phyloP scores from a whole-genome alignment of 768 basidiomycete species.

The Kwoniella europaea region DNA sequence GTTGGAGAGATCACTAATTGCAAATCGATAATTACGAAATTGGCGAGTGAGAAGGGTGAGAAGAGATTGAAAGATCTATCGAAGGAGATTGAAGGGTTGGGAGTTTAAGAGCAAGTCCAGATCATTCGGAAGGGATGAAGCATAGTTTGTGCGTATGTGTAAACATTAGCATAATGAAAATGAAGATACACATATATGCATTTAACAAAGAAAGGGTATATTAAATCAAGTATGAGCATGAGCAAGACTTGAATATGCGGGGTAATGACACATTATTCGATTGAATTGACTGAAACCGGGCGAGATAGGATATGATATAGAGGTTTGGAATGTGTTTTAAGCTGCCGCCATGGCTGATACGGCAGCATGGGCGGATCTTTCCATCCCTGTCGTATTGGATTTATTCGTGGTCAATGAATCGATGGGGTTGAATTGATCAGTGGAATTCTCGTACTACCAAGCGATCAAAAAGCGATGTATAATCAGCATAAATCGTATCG shows the following conservation, averaged over 20 bases:
- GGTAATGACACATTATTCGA: not conserved
- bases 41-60: conserved; percentile 44
- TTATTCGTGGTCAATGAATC: conserved; percentile 32
- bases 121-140: too few species aligned
- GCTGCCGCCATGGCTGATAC: conserved; percentile 35
- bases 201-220: not conserved
- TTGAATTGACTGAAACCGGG: not conserved
- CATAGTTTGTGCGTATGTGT: too few species aligned
- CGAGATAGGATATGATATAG: not conserved
- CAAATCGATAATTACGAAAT: conserved; percentile 31
- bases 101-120: conserved; percentile 11
- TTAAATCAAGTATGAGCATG: not conserved
- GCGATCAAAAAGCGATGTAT: not conserved
- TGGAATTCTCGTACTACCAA: conserved; percentile 49
- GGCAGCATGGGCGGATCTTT: conserved; percentile 43
- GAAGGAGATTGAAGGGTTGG: conserved; percentile 41
- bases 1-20: conserved; percentile 42
- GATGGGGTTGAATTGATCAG: conserved; percentile 54
- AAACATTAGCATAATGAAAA: too few species aligned
- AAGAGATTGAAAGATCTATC: conserved; percentile 50
- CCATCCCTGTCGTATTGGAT: conserved; percentile 49
- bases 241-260: not conserved
- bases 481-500: too few species aligned
- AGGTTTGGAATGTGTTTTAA: too few species aligned
- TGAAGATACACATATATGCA: not conserved